Conservation (phyloP, 768 basidiomycete genomes). For the Tylopilus plumbeoviolaceoides region DNA sequence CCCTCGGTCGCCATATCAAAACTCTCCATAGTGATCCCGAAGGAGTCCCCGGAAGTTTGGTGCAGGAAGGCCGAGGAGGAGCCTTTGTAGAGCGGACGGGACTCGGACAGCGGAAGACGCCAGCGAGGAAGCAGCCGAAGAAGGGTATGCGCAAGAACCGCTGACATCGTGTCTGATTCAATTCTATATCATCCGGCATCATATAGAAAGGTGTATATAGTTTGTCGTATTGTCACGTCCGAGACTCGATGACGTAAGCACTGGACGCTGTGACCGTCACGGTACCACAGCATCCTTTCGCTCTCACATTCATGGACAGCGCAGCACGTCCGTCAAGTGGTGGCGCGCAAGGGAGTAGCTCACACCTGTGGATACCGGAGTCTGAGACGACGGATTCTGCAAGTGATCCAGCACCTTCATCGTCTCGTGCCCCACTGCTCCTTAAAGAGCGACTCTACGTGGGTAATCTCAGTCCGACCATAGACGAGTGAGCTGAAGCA, state of each 20-base stretch:
- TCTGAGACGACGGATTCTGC: slow-evolving; percentile 18
- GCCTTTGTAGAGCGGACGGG: neutral
- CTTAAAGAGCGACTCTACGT: slow-evolving; percentile 81
- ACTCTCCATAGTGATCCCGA: neutral
- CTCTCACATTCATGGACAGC: slow-evolving; percentile 13
- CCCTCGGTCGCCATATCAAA: too few species aligned
- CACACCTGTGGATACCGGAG: slow-evolving; percentile 32
- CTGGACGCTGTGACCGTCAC: neutral
- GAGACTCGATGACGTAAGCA: slow-evolving; percentile 15
- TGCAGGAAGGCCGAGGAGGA: neutral
- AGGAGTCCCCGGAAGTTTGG: neutral
- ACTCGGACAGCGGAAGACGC: slow-evolving; percentile 6
- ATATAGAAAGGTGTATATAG: neutral
- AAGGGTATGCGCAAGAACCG: slow-evolving; percentile 6
- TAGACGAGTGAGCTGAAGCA: slow-evolving; percentile 67
- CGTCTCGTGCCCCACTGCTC: slow-evolving; percentile 27
- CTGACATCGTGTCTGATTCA: neutral
- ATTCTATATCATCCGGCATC: neutral
- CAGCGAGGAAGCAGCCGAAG: neutral
- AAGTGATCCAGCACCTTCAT: slow-evolving; percentile 17
- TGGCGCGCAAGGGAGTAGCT: slow-evolving; percentile 3
- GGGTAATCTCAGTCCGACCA: slow-evolving; percentile 81
- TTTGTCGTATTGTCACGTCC: neutral
- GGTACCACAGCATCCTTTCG: neutral
- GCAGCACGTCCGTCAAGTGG: slow-evolving; percentile 1